Evolutionary conservation across 1,139 yeast genomes (phyloP), one percentile per base, ranked within the genome.

Genomic region (Protomyces lactucae-debilis): DNA sequence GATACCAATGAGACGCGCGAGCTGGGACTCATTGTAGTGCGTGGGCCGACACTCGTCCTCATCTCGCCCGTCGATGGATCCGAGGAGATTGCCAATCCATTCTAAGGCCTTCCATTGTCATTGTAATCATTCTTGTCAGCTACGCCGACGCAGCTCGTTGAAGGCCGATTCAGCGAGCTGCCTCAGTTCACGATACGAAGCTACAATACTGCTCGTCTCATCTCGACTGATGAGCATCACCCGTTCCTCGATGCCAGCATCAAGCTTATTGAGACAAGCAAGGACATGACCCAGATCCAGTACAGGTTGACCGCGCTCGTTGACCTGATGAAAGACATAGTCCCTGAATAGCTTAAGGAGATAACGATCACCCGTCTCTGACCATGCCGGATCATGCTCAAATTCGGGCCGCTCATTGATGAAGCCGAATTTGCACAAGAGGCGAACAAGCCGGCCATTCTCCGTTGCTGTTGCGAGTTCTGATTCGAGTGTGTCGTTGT

Each of bases 231-330:
- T 88, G 67, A 93, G 80, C 73, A 91, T 78, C 35, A 93, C 76
- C 71, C 83, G 85, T 74, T 93, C 99, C 61, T 89, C 93, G 55
- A 87, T 82, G 0, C 98, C 99, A 14, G 95, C 95, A 74, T 95
- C 99, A 67, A 93, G 78, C 75, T 93, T 93, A 76, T 93, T 93
- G 71, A 93, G 78, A 70, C 87, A 83, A 61, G 83, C 79, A 68
- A 95, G 78, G 3, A 92, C 95, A 73, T 91, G 90, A 1, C 92
- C 86, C 70, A 93, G 78, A 75, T 95, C 97, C 65, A 90, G 78
- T 2, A 86, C 83, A 1, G 96, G 91, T 70, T 82, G 82, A 18
- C 96, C 96, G 43, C 76, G 76, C 64, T 87, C 95, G 73, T 90
- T 91, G 56, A 80, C 82, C 72, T 88, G 96, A 72, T 88, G 95